These are phyloP conservation scores for Xylariaceae sp. DNA, from an alignment of 2,329 filamentous ascomycete species.

Conservation along the genomic window DNA sequence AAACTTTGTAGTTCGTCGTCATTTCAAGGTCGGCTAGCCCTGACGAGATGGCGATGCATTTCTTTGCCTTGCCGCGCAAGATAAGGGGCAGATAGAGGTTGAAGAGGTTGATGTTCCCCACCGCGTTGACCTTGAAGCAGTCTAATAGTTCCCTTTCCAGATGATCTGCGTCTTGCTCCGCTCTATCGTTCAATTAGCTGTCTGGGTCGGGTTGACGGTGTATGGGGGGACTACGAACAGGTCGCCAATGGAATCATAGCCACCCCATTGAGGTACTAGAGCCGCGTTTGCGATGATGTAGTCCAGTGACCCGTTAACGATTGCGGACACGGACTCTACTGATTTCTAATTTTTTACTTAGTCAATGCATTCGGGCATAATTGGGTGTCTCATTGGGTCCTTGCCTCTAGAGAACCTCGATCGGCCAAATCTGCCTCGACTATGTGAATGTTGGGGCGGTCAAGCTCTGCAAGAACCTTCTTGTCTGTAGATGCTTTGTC, in stretches of 20 bases:
- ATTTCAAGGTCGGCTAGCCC: conserved; percentile 41
- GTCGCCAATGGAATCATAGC: conserved; percentile 31
- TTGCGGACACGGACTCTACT: conserved; percentile 21
- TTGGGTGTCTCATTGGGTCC: neutral
- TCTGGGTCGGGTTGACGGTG: neutral
- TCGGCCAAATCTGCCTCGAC: conserved; percentile 43
- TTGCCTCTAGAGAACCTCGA: conserved; percentile 35
- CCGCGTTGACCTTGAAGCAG: conserved; percentile 43
- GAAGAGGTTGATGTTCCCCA: conserved; percentile 49
- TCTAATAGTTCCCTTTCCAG: conserved; percentile 34
- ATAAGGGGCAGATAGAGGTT: conserved; percentile 51
- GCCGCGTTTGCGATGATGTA: conserved; percentile 51
- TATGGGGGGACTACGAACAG: conserved; percentile 26
- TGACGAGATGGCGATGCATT: conserved; percentile 48
- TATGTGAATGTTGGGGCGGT: conserved; percentile 41
- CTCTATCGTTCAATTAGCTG: conserved; percentile 15
- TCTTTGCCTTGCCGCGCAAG: conserved; percentile 46
- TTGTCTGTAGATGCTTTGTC: conserved; percentile 41
- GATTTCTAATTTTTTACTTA: conserved; percentile 14
- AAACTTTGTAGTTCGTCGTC: conserved; percentile 30
- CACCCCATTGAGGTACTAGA: conserved; percentile 29
- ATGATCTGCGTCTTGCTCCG: conserved; percentile 25
- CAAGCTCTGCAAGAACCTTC: conserved; percentile 38
- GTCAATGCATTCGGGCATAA: too few species aligned
- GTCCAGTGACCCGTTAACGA: conserved; percentile 41